Evolutionary conservation across 305 asterid species (phyloP), one percentile per base, ranked within the genome.

Genomic region (Lippia alba): DNA sequence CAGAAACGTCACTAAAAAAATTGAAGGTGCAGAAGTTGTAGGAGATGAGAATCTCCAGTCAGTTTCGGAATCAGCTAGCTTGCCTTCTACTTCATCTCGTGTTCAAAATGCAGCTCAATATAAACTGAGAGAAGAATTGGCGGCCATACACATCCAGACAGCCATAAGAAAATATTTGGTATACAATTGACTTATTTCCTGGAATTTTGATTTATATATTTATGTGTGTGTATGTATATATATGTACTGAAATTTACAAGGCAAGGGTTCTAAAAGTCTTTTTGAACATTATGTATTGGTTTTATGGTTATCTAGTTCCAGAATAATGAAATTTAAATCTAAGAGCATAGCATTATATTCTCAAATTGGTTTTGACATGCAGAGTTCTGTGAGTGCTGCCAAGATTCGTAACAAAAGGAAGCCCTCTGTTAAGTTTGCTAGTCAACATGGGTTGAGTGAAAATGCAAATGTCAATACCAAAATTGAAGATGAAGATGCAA

Each of bases 91-190:
- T 24, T 24, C 30, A 62, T 64, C 67, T 64, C 87, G 80, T 76
- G 70, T 67, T 72, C 84, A 72, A 59, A 75, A 80, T 74, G 78
- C 76, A 46, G 73, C 78, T 79, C 83, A 69, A 62, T 80, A 49
- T 58, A 78, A 55, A 53, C 34, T 61, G 61, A 80, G 17, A 49
- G 54, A 49, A 49, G 54, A 49, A 14, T 3, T 15, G 16, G 54
- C 16, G 14, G 54, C 54, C 54, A 49, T 76, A 61, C 64, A 56
- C 69, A 83, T 86, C 74, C 91, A 83, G 50, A 61, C 87, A 8
- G 76, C 73, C 14, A 79, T 81, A 64, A 75, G 87, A 76, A 79
- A 85, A 71, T 78, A 81, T 75, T 71, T 63, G 91, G 91, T 86
- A 81, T 71, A 36, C 5, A 56, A 41, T 30, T 75, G 34, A 4